phyloP scores from a whole-genome alignment of 805 yeast genomes.

The Metschnikowia orientalis region DNA sequence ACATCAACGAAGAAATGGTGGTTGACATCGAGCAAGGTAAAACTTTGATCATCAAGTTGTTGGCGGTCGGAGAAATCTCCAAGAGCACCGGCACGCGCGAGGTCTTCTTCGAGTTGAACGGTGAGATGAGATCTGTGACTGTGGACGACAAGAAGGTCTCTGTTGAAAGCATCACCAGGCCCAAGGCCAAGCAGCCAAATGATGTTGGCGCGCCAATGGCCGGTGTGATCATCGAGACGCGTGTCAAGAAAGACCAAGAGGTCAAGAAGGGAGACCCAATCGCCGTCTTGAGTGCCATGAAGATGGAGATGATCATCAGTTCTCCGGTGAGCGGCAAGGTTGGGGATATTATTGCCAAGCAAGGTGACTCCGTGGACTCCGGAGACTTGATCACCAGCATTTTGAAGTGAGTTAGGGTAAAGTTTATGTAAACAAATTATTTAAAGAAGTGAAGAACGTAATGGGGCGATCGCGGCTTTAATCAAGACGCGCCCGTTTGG shows the following conservation, averaged over 20 bases:
- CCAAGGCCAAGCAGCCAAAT: slow-evolving; percentile 89
- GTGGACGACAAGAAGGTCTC: slow-evolving; percentile 85
- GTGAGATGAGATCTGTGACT: slow-evolving; percentile 95
- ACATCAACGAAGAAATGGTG: slow-evolving; percentile 79
- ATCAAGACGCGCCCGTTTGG: slow-evolving; percentile 18
- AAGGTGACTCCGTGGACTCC: slow-evolving; percentile 95
- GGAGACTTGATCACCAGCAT: slow-evolving; percentile 66
- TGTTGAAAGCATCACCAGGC: slow-evolving; percentile 78
- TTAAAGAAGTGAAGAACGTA: neutral
- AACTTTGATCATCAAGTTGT: slow-evolving; percentile 80
- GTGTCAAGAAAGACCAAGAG: slow-evolving; percentile 79
- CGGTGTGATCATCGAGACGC: slow-evolving; percentile 93
- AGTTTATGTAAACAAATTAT: neutral
- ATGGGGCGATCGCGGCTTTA: neutral
- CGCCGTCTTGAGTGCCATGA: slow-evolving; percentile 95
- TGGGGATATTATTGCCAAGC: slow-evolving; percentile 70
- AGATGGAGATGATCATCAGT: slow-evolving; percentile 98
- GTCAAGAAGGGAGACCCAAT: slow-evolving; percentile 96
- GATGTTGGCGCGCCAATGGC: slow-evolving; percentile 99
- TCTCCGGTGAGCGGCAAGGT: slow-evolving; percentile 87
- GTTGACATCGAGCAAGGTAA: slow-evolving; percentile 95
- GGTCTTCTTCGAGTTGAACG: slow-evolving; percentile 95
- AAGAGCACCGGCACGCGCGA: slow-evolving; percentile 86
- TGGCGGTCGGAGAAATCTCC: slow-evolving; percentile 89
- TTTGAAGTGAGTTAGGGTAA: slow-evolving; percentile 16